Evolutionary conservation across 2,329 filamentous ascomycete species (phyloP), one percentile per base, ranked within the genome.

Genomic region (Hypoxylon sp.): DNA sequence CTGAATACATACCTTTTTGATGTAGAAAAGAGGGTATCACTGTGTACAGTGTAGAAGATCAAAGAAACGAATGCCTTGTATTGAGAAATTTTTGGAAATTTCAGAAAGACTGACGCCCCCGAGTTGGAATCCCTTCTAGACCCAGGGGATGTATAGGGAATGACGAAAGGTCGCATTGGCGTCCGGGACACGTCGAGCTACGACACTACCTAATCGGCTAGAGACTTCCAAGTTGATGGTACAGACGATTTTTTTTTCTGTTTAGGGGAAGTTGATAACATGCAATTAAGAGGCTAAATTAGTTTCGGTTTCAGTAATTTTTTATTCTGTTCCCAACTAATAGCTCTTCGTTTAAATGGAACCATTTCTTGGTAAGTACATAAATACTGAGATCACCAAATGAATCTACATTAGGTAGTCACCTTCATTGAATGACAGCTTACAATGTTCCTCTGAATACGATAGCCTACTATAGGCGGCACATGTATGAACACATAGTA

Each of bases 81-180:
- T 48, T 53, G 54, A 48, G 37, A 58, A 63, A 26, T 11, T 61
- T 50, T 62, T 50, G 42, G 53, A 66, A 61, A 37, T 35, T 52
- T 63, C 46, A 48, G 39, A 67, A 57, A 29, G 19, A 58, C 26
- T 47, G 44, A 59, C 50, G 52, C 61, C 63, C 63, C 61, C 59
- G 46, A 58, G 51, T 63, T 53, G 42, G 62, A 63, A 66, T 63
- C 53, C 35, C 42, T 69, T 66, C 47, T 59, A 52, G 63, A 29
- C 42, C 67, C 48, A 59, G 59, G 59, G 26, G 64, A 55, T 24
- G 37, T n/a, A 47, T 33, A 48, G 37, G 31, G 62, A 61, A 68
- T 66, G 69, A 71, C 69, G 69, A 71, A 69, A 71, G 59, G 59
- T 47, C 50, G 65, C 47, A 67, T 59, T 62, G 17, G 53, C 64